These are phyloP conservation scores for Botrytis medusae DNA, from an alignment of 2,329 filamentous ascomycete genomes.

Conservation along the genomic window DNA sequence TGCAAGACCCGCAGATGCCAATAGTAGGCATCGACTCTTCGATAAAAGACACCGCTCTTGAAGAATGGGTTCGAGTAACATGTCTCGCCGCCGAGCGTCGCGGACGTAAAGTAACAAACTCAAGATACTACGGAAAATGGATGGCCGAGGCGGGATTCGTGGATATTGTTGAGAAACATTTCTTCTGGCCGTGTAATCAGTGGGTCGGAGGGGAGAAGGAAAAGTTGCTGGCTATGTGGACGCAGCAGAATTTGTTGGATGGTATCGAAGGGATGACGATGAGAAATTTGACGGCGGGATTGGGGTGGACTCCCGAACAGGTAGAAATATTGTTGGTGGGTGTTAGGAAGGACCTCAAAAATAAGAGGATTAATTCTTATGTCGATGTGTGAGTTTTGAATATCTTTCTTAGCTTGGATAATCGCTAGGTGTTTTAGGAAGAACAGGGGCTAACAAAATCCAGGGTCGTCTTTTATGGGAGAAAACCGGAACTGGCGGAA, in stretches of 20 bases:
- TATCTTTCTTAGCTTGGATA: neutral
- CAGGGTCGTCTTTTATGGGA: conserved; percentile 17
- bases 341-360: conserved; percentile 43
- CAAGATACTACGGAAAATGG: conserved; percentile 40
- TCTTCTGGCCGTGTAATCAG: conserved; percentile 51
- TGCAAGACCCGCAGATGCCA: conserved; percentile 23
- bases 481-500: neutral
- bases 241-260: conserved; percentile 29
- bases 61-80: conserved; percentile 16
- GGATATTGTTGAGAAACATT: conserved; percentile 50
- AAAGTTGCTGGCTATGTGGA: conserved; percentile 49
- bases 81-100: conserved; percentile 14
- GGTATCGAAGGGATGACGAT: conserved; percentile 34
- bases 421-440: neutral
- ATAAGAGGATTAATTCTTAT: conserved; percentile 43
- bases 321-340: conserved; percentile 43
- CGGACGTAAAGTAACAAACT: conserved; percentile 22
- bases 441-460: neutral
- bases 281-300: conserved; percentile 43
- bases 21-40: conserved; percentile 11
- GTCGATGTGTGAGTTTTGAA: conserved; percentile 31
- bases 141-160: conserved; percentile 54
- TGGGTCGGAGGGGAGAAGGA: conserved; percentile 53
- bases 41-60: conserved; percentile 6
- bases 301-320: conserved; percentile 43